Percentiles rank a stretch among this genome's conserved stretches.
Conservation (phyloP, 2,329 filamentous ascomycete species). For the Bipolaris sorokiniana region DNA sequence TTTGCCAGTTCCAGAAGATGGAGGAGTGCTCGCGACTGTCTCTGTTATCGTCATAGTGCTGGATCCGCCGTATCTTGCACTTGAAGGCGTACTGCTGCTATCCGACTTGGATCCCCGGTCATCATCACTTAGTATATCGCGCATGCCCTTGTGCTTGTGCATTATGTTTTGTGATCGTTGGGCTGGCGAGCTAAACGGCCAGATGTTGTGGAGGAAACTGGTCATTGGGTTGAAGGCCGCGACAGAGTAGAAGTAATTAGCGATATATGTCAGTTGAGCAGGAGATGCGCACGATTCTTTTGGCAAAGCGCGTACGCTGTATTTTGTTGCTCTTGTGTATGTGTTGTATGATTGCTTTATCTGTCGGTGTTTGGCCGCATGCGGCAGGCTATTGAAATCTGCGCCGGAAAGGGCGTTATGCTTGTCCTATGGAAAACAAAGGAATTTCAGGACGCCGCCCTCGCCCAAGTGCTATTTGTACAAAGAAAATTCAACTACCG, state of each 20-base stretch:
- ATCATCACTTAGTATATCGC: too few species aligned
- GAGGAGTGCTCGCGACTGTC: neutral
- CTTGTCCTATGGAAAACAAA: neutral
- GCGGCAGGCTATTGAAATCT: slow-evolving; percentile 1
- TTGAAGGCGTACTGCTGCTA: neutral
- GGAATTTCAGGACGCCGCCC: too few species aligned
- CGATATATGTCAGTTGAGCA: neutral
- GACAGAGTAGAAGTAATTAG: neutral
- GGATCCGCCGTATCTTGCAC: neutral
- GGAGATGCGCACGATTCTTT: too few species aligned
- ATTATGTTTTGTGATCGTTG: neutral
- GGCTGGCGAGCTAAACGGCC: neutral
- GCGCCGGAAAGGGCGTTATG: slow-evolving; percentile 4
- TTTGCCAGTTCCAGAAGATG: too few species aligned
- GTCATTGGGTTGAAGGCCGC: neutral
- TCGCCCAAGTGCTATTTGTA: too few species aligned
- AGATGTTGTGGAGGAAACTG: neutral
- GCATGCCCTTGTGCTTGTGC: neutral
- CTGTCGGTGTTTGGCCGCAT: slow-evolving; percentile 7
- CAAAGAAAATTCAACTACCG: neutral
- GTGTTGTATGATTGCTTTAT: too few species aligned
- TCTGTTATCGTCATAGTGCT: neutral
- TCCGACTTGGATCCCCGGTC: too few species aligned
- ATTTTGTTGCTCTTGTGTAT: too few species aligned
- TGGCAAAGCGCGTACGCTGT: too few species aligned